Evolutionary conservation across 106 monocot species (phyloP).

Genomic region (Chionographis japonica): DNA sequence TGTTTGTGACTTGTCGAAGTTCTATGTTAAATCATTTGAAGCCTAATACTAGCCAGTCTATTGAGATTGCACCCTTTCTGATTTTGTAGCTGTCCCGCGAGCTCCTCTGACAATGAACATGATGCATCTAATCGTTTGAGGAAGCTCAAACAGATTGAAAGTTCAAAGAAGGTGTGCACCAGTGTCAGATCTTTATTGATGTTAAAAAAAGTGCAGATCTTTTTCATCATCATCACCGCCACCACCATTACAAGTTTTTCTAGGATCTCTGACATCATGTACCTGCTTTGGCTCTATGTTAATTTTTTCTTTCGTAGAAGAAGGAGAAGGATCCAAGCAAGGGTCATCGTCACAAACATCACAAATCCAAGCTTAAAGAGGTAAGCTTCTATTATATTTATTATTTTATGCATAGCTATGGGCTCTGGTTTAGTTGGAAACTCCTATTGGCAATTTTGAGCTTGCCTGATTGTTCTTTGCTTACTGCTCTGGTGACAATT

Average conservation of each 20-base stretch:
- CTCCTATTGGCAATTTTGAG: not conserved
- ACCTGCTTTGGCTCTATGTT: not conserved
- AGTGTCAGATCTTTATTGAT: not conserved
- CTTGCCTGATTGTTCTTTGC: not conserved
- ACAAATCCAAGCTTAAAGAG: slow-evolving; percentile 51
- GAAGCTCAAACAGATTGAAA: slow-evolving; percentile 45
- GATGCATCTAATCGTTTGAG: slow-evolving; percentile 28
- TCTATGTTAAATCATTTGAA: not conserved
- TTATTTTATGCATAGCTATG: not conserved
- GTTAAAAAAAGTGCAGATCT: not conserved
- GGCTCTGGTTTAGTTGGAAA: no score
- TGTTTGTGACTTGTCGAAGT: not conserved
- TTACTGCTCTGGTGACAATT: not conserved
- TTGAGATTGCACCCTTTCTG: not conserved
- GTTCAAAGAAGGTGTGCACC: slow-evolving; percentile 43
- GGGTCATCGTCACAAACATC: slow-evolving; percentile 27
- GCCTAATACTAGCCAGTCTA: no score
- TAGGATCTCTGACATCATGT: no score
- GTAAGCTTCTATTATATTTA: slow-evolving; percentile 19
- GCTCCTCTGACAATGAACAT: slow-evolving; percentile 49
- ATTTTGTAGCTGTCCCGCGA: slow-evolving; percentile 22
- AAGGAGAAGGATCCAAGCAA: slow-evolving; percentile 46
- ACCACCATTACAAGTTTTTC: not conserved
- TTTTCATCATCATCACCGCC: not conserved
- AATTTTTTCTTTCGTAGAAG: slow-evolving; percentile 14